phyloP scores from a whole-genome alignment of 257 asterid species.

The Prunella vulgaris region DNA sequence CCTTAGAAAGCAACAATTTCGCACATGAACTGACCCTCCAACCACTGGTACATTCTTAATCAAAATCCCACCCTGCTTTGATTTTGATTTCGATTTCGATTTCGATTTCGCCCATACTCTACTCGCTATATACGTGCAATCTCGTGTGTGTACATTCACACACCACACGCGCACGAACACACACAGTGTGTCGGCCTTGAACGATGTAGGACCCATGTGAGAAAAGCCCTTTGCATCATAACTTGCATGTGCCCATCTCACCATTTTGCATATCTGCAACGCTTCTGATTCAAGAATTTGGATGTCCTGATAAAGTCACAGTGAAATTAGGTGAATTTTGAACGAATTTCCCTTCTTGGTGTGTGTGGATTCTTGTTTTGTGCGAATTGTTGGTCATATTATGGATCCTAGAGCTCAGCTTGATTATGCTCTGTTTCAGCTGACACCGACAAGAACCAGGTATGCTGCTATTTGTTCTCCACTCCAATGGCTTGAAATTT shows the following conservation, averaged over 20 bases:
- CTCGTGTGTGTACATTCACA: not conserved
- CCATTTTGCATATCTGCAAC: constrained; percentile 26
- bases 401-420: constrained; percentile 64
- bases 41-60: constrained; percentile 29
- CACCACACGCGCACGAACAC: not conserved
- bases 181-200: constrained; percentile 47
- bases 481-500: not conserved
- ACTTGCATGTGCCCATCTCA: constrained; percentile 36
- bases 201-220: constrained; percentile 28
- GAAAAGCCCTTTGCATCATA: constrained; percentile 18
- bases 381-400: not conserved
- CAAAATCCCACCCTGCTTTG: constrained; percentile 3
- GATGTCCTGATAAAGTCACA: not conserved
- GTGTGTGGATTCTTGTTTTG: not conserved
- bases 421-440: constrained; percentile 70
- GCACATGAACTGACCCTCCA: constrained; percentile 36
- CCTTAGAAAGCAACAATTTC: constrained; percentile 34
- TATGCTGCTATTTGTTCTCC: constrained; percentile 14
- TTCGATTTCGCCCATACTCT: not conserved
- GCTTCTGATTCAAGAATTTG: constrained; percentile 25
- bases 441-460: constrained; percentile 92
- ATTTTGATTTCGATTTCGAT: not conserved
- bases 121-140: not conserved
- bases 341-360: constrained; percentile 4
- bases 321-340: not conserved